phyloP scores from a whole-genome alignment of 495 filamentous ascomycete species.

The Aspergillus baeticus region DNA sequence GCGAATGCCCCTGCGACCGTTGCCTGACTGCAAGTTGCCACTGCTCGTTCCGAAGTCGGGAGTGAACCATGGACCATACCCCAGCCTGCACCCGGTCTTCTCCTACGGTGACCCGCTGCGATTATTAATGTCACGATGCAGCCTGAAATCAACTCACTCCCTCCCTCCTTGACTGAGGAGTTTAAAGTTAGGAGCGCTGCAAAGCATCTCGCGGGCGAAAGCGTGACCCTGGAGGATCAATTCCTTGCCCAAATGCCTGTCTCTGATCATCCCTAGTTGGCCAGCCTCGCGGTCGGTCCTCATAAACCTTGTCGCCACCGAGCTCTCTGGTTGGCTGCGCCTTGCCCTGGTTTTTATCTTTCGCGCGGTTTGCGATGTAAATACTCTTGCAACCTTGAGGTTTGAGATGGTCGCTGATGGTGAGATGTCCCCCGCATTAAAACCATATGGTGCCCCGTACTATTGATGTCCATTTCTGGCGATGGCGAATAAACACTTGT shows the following conservation, averaged over 20 bases:
- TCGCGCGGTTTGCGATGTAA: slow-evolving; percentile 16
- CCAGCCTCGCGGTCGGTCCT: slow-evolving; percentile 9
- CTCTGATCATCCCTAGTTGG: slow-evolving; percentile 6
- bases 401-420: not conserved
- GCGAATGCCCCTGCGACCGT: not conserved
- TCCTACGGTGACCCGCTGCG: not conserved
- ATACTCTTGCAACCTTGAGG: not conserved
- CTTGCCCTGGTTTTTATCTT: slow-evolving; percentile 2
- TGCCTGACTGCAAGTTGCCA: not conserved
- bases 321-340: slow-evolving; percentile 6
- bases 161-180: too few relatives aligned
- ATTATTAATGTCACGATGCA: not conserved
- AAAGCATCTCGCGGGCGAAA: not conserved
- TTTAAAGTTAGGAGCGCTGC: too few relatives aligned
- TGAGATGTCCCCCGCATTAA: slow-evolving; percentile 7
- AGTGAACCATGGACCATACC: not conserved
- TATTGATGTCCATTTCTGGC: not conserved
- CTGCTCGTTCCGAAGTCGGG: slow-evolving; percentile 2
- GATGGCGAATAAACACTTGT: not conserved
- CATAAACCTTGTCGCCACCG: not conserved
- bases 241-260: slow-evolving; percentile 1
- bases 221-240: not conserved
- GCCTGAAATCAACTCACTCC: too few relatives aligned
- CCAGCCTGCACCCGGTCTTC: not conserved
- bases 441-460: not conserved